phyloP scores from a whole-genome alignment of 768 basidiomycete species.

The Tylopilus felleus region DNA sequence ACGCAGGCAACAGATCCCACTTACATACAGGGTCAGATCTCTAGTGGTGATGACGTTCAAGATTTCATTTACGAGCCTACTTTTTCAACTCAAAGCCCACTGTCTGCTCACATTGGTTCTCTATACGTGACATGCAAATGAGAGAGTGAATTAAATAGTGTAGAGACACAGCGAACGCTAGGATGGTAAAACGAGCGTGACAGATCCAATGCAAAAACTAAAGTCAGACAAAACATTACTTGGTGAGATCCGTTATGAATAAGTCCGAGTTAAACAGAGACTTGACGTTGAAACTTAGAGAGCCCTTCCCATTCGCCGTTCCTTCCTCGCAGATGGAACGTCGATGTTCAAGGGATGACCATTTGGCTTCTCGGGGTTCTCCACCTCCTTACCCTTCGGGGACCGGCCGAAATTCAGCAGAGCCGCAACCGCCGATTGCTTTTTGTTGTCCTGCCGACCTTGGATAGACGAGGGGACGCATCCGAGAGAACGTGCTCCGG shows the following conservation, averaged over 20 bases:
- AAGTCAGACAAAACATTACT: background rate
- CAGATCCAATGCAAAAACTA: background rate
- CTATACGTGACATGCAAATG: no score
- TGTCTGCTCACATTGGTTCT: no score
- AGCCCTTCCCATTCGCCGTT: background rate
- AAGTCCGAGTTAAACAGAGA: background rate
- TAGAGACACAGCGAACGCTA: no score
- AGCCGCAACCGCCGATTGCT: constrained; percentile 5
- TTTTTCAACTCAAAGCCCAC: no score
- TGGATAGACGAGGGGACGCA: background rate
- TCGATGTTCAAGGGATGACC: constrained; percentile 13
- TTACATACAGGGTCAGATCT: no score
- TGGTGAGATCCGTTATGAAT: background rate
- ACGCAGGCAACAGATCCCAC: no score
- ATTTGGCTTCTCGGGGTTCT: constrained; percentile 6
- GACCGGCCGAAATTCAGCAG: constrained; percentile 8
- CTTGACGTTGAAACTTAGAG: background rate
- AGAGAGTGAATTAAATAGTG: no score
- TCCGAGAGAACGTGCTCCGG: no score
- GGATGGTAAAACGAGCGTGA: background rate
- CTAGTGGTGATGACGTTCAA: no score
- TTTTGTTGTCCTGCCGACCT: background rate
- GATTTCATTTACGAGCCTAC: no score
- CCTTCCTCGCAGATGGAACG: background rate
- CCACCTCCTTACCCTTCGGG: background rate